Base-by-base conservation (phyloP, 2,329 filamentous ascomycete genomes). In the Colletotrichum horii region DNA sequence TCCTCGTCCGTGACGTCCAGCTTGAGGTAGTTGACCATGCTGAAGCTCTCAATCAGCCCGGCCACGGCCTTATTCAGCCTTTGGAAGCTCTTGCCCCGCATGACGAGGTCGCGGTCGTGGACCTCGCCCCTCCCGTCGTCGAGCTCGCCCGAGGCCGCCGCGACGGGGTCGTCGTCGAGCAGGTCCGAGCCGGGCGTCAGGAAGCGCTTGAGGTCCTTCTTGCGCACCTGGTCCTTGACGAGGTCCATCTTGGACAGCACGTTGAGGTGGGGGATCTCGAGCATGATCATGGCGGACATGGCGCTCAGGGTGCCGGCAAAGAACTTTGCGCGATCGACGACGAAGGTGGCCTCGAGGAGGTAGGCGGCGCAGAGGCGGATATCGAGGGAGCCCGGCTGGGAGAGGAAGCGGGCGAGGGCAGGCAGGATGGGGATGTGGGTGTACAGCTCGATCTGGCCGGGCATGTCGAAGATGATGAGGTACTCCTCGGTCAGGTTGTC, bases 261-360 rank as follows among this genome's bases (percentile, higher is more conserved):
- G 83, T 99, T 99, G 82, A 99, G 92, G 83, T 99, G 97, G 6
- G 97, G 97, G 78, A 98, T 92, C 86, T 98, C 97, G 77, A 99
- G 91, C 95, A 98, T 97, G 81, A 99, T 92, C 97, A 99, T 99
- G 78, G 97, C 96, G 81, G 95, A 97, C 97, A 99, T 98, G 78
- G 97, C 97, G 82, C 94, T 97, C 76, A 99, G 88, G 0, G 97
- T 98, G 15, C 97, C 97, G 0, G 97, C 94, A 85, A 99, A 98
- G 89, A 98, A 99, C 87, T 98, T 99, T 81, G 97, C 95, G 76
- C 95, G 93, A 85, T 99, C 97, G 77, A 98, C 92, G 80, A 98
- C 94, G 83, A 98, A 99, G 11, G 96, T 98, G 15, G 95, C 95
- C 85, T 99, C 97, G 78, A 99, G 93, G 36, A 99, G 91, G 84